Conservation (phyloP, 192 early-diverging fungal genomes). For the Jimgerdemannia lactiflua region DNA sequence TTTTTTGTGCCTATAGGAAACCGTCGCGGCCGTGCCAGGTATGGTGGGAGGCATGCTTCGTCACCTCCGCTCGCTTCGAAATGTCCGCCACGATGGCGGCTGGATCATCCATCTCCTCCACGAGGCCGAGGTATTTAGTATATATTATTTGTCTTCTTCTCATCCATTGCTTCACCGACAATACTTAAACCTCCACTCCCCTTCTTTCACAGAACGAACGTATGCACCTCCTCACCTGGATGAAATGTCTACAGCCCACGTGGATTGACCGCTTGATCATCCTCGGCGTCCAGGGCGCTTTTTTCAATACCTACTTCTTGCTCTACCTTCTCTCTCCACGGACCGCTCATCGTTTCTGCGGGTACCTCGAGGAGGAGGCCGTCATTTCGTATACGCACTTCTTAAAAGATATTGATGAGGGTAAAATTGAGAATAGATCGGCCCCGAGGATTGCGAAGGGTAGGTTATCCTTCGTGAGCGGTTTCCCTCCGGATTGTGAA, state of each 20-base stretch:
- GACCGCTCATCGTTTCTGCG: constrained; percentile 81
- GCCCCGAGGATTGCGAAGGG: constrained; percentile 79
- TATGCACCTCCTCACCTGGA: constrained; percentile 77
- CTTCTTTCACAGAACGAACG: constrained; percentile 9
- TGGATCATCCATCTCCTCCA: constrained; percentile 90
- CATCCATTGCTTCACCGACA: constrained; percentile 55
- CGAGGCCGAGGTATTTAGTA: constrained; percentile 64
- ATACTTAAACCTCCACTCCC: not conserved
- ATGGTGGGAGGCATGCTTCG: constrained; percentile 85
- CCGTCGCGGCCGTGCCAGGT: constrained; percentile 65
- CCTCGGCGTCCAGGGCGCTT: constrained; percentile 78
- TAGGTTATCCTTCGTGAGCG: not conserved
- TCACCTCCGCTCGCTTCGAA: constrained; percentile 75
- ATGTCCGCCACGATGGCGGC: constrained; percentile 80
- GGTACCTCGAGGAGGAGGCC: constrained; percentile 94
- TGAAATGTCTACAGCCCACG: constrained; percentile 64
- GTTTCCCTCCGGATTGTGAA: not conserved
- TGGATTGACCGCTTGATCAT: constrained; percentile 65
- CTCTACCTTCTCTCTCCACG: constrained; percentile 79
- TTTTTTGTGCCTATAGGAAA: constrained; percentile 24
- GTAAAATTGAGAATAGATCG: constrained; percentile 62
- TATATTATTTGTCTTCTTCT: constrained; percentile 34
- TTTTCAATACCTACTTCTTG: constrained; percentile 88
- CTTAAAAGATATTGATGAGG: constrained; percentile 69
- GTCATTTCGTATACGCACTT: constrained; percentile 89